phyloP scores from a whole-genome alignment of 768 basidiomycete species.

The Xanthoconium purpureum region DNA sequence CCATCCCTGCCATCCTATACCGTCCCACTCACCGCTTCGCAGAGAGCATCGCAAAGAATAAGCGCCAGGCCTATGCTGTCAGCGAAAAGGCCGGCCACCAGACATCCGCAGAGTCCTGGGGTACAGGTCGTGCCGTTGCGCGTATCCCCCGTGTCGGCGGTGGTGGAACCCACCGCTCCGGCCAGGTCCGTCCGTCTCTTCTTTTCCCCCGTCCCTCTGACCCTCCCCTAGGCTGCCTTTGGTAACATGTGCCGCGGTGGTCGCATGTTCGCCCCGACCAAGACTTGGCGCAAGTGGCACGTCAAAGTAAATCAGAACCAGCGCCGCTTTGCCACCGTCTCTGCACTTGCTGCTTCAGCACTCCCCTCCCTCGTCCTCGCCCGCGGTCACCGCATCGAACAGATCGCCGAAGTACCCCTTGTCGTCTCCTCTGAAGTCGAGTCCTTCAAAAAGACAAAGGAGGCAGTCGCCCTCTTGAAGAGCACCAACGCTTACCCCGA shows the following conservation, averaged over 20 bases:
- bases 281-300: conserved; percentile 99
- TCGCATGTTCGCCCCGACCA: conserved; percentile 99
- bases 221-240: conserved; percentile 76
- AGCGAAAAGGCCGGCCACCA: conserved; percentile 98
- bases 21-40: conserved; percentile 6
- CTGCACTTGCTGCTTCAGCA: conserved; percentile 96
- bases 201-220: neutral
- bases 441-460: conserved; percentile 93
- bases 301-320: conserved; percentile 99
- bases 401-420: conserved; percentile 94
- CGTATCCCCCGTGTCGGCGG: conserved; percentile 99
- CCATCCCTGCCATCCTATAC: neutral
- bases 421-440: conserved; percentile 79
- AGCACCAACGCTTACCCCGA: conserved; percentile 84
- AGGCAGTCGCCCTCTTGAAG: conserved; percentile 93
- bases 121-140: conserved; percentile 99
- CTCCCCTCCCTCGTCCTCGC: conserved; percentile 96
- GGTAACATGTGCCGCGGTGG: conserved; percentile 99
- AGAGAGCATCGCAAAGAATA: conserved; percentile 99
- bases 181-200: conserved; percentile 55
- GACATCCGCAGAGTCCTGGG: conserved; percentile 99
- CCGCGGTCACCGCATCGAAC: conserved; percentile 97
- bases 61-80: conserved; percentile 94
- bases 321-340: conserved; percentile 95
- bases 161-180: conserved; percentile 97